Evolutionary conservation across 345 rosid genomes (phyloP).

Genomic region (Clausena lansium): DNA sequence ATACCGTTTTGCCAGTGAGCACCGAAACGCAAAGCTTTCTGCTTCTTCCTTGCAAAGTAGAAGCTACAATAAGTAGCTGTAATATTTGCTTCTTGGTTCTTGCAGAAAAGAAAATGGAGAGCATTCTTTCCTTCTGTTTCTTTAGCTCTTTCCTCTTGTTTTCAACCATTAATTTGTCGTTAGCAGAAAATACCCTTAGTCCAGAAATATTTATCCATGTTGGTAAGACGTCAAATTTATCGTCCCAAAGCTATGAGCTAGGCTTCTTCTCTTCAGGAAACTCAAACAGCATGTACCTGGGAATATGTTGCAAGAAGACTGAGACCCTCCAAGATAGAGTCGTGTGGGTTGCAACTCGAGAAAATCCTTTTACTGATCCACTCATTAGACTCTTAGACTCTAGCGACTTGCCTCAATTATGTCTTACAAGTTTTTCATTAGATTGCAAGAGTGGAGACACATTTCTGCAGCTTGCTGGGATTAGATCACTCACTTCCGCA

Average conservation of each 20-base stretch:
- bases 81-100: not conserved
- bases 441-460: not conserved
- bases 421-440: not conserved
- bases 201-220: constrained; percentile 14
- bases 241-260: constrained; percentile 16
- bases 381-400: constrained; percentile 23
- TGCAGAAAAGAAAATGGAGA: not conserved
- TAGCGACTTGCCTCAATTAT: not conserved
- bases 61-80: not conserved
- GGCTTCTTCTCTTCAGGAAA: constrained; percentile 29
- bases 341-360: constrained; percentile 53
- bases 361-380: constrained; percentile 20
- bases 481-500: not conserved
- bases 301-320: constrained; percentile 39
- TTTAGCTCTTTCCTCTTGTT: constrained; percentile 1
- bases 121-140: not conserved
- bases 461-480: not conserved
- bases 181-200: constrained; percentile 16
- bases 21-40: not conserved
- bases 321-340: not conserved
- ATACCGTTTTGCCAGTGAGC: not conserved
- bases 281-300: constrained; percentile 34
- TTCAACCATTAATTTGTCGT: not conserved
- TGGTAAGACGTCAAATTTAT: constrained; percentile 15
- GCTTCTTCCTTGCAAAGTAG: not conserved